A percentile compares a stretch with the other conserved stretches of the same genome.
Conservation (phyloP, 2,329 filamentous ascomycete genomes). For the Pseudogymnoascus sp. region DNA sequence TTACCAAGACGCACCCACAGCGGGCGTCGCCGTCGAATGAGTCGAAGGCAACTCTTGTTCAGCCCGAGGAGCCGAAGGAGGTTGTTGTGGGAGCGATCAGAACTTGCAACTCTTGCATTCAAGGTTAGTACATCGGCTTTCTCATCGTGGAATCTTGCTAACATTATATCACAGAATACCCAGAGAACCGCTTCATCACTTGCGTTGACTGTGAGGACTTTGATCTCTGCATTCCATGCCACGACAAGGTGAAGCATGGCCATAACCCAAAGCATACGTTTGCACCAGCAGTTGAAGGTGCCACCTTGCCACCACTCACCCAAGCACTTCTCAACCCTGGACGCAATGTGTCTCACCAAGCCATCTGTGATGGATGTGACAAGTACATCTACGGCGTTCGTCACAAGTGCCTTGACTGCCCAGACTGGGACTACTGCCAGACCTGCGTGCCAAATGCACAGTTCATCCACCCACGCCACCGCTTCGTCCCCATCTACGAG, state of each 20-base stretch:
- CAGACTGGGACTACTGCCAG: slow-evolving; percentile 93
- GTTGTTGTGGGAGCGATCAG: slow-evolving; percentile 27
- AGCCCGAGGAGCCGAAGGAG: slow-evolving; percentile 19
- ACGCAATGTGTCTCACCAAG: slow-evolving; percentile 73
- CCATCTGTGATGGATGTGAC: slow-evolving; percentile 92
- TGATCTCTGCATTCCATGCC: slow-evolving; percentile 82
- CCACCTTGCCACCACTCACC: slow-evolving; percentile 53
- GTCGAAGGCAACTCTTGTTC: slow-evolving; percentile 23
- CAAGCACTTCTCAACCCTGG: slow-evolving; percentile 66
- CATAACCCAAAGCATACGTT: slow-evolving; percentile 88
- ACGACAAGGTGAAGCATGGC: slow-evolving; percentile 68
- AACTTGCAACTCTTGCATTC: slow-evolving; percentile 59
- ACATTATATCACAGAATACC: slow-evolving; percentile 37
- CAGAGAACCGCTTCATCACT: slow-evolving; percentile 74
- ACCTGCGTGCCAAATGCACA: slow-evolving; percentile 61
- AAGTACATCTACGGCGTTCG: slow-evolving; percentile 79
- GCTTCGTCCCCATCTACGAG: slow-evolving; percentile 83
- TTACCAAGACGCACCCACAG: slow-evolving; percentile 69
- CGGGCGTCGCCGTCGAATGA: slow-evolving; percentile 37
- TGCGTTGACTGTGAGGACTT: slow-evolving; percentile 82
- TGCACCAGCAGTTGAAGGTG: slow-evolving; percentile 56
- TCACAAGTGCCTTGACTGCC: slow-evolving; percentile 94
- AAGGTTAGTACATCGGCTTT: slow-evolving; percentile 36
- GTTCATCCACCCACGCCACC: slow-evolving; percentile 70
- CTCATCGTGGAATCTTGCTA: slow-evolving; percentile 21